A percentile compares a stretch with the other conserved stretches of the same genome.
Conservation (phyloP, 108 stramenopile genomes). For the Skeletonema costatum region DNA sequence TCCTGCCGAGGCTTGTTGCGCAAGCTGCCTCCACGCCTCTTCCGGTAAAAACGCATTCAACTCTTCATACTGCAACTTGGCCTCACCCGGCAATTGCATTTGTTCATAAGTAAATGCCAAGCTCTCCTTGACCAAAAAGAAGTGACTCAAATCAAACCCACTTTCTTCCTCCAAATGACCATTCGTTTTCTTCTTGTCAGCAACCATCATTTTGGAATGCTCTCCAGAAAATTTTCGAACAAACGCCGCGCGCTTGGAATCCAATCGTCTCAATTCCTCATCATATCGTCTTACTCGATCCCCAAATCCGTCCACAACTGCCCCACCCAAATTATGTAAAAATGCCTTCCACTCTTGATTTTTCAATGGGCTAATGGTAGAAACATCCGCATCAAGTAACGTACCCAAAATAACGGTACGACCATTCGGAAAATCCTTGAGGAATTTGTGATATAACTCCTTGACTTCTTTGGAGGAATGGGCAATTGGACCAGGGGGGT, state of each 20-base stretch:
- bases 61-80: slow-evolving; percentile 83
- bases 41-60: slow-evolving; percentile 72
- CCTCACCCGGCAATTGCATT: slow-evolving; percentile 76
- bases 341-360: slow-evolving; percentile 81
- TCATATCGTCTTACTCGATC: slow-evolving; percentile 75
- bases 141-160: slow-evolving; percentile 68
- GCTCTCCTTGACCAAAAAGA: slow-evolving; percentile 84
- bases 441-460: slow-evolving; percentile 64
- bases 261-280: slow-evolving; percentile 71
- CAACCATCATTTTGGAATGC: neutral
- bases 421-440: slow-evolving; percentile 80
- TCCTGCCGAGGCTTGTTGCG: neutral
- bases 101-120: slow-evolving; percentile 86
- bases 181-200: neutral
- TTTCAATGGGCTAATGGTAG: slow-evolving; percentile 26
- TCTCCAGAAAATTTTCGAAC: slow-evolving; percentile 38
- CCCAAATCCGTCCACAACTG: slow-evolving; percentile 70
- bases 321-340: slow-evolving; percentile 59
- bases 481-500: slow-evolving; percentile 40
- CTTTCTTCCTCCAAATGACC: neutral
- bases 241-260: slow-evolving; percentile 56
- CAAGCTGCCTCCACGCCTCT: slow-evolving; percentile 38
- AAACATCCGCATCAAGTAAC: slow-evolving; percentile 41
- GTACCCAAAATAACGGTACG: slow-evolving; percentile 65
- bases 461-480: slow-evolving; percentile 55